Evolutionary conservation across 331 rosid species (phyloP).

Genomic region (Quercus tomentella): DNA sequence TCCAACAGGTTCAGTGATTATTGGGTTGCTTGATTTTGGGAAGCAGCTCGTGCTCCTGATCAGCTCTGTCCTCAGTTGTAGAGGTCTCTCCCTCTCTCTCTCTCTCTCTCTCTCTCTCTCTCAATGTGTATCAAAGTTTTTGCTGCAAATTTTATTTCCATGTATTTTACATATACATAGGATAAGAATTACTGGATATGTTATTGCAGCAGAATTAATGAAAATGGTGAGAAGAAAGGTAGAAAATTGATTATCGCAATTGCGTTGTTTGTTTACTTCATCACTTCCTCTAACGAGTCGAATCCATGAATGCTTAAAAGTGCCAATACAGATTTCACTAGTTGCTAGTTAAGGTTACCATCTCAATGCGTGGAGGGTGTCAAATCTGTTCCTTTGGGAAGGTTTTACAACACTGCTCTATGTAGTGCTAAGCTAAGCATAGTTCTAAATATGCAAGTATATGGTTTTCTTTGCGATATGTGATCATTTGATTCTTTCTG

Average conservation of each 20-base stretch:
- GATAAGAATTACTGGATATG: constrained; percentile 39
- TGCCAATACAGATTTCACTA: background rate
- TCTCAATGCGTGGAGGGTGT: background rate
- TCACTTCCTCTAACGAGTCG: background rate
- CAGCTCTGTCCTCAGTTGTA: constrained; percentile 20
- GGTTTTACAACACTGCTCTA: background rate
- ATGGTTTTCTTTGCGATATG: too few species aligned
- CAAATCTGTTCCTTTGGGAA: background rate
- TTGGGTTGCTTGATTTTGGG: constrained; percentile 44
- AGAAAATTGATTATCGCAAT: background rate
- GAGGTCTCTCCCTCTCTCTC: background rate
- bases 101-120: background rate
- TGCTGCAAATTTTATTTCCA: constrained; percentile 45
- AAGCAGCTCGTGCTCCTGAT: constrained; percentile 35
- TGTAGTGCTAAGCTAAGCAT: background rate
- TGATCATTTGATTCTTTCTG: too few species aligned
- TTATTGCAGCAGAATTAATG: constrained; percentile 46
- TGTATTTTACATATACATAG: constrained; percentile 47
- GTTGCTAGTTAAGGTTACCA: background rate
- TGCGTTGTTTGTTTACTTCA: background rate
- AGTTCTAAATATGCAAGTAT: too few species aligned
- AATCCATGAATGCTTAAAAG: background rate
- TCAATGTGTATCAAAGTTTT: constrained; percentile 28
- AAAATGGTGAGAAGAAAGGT: constrained; percentile 29
- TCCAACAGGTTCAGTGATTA: constrained; percentile 13